These are phyloP conservation scores for Populus hybrid DNA, from an alignment of 441 rosid genomes.

Conservation along the genomic window DNA sequence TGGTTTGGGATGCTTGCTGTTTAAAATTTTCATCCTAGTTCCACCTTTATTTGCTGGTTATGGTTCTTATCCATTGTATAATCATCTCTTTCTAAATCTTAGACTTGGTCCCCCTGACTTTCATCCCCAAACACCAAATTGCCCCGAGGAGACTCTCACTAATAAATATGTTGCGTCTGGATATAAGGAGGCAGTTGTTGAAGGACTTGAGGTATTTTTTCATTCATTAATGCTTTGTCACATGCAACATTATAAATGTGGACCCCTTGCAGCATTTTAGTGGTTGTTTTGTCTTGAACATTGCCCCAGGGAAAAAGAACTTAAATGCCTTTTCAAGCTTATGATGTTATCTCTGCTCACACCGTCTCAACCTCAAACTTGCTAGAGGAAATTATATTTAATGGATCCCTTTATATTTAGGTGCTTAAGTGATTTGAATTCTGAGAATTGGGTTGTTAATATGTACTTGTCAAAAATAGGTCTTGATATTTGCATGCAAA, in stretches of 20 bases:
- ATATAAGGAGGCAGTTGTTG: conserved; percentile 94
- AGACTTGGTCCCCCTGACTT: conserved; percentile 98
- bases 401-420: not conserved
- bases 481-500: not conserved
- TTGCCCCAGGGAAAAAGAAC: not conserved
- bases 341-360: not conserved
- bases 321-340: not conserved
- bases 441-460: not conserved
- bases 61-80: conserved; percentile 19
- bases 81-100: conserved; percentile 20
- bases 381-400: not conserved
- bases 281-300: conserved; percentile 1
- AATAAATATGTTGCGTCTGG: conserved; percentile 78
- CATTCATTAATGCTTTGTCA: not conserved
- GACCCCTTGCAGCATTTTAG: conserved; percentile 7
- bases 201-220: conserved; percentile 82
- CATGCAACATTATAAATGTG: conserved; percentile 5
- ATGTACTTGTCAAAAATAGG: not conserved
- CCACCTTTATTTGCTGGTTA: conserved; percentile 12
- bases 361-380: not conserved
- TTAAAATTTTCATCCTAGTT: conserved; percentile 6
- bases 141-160: conserved; percentile 92
- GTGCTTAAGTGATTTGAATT: not conserved
- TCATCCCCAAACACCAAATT: conserved; percentile 80
- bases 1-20: conserved; percentile 12